Evolutionary conservation across 768 basidiomycete genomes (phyloP), one percentile per base, ranked within the genome.

Genomic region (Tylopilus balloui): DNA sequence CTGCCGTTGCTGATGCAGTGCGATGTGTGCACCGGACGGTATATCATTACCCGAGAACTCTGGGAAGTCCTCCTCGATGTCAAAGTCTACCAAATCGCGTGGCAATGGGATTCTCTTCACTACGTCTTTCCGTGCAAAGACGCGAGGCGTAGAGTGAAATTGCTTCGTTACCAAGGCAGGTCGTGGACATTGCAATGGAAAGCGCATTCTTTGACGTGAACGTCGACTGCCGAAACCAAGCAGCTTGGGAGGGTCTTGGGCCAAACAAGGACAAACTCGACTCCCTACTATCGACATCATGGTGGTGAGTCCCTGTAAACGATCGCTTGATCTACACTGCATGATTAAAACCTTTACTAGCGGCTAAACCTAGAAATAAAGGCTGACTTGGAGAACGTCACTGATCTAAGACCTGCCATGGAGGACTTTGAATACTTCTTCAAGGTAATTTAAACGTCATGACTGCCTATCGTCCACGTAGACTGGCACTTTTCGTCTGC

Each of bases 361-460:
- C 76, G 71, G 48, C 73, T 88, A 13, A 71, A 73, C 52, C 71
- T 88, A 25, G 84, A 81, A 39, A 86, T 88, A 65, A 82, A 83
- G 68, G 90, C 89, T 11, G 85, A 87, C 3, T 75, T 92, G 37
- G 87, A 92, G 64, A 84, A 86, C 55, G 81, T 91, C 51, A 86
- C 87, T 9, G 72, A 80, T 57, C 70, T 92, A 24, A 69, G 70
- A 42, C 89, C 89, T 25, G 75, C 77, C n/a, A 66, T 73, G 4
- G 74, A 81, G 25, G 77, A 83, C 54, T 92, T 86, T 56, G 85
- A 90, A 49, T 92, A 79, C 64, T 84, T 86, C 73, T 92, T 92
- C 72, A 65, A 84, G 73, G 88, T 87, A 42, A 39, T 49, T 29
- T 41, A 6, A 28, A 25, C 13, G 6, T 20, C 47, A 24, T 13